Evolutionary conservation across 179 eudicot genomes (phyloP), one percentile per base, ranked within the genome.

Genomic region (Patellifolia procumbens): DNA sequence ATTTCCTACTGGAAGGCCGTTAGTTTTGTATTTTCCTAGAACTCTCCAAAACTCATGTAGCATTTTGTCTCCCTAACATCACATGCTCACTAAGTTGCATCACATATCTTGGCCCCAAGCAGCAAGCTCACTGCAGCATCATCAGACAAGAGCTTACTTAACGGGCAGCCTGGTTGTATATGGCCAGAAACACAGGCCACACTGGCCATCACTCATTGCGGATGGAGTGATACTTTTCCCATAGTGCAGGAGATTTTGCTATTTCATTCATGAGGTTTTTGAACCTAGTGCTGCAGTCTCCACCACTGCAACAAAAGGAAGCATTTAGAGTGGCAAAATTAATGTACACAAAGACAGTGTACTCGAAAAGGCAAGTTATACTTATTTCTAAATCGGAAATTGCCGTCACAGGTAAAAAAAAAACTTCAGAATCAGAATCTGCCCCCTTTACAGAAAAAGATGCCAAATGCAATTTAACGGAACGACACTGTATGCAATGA

Each of bases 181-280:
- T 42, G 58, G 31, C 67, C 66, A 53, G 65, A 70, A 39, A 39
- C 45, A 39, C 45, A 49, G 10, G 35, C 58, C 28, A 43, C 20
- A n/a, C 64, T 24, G 12, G 0, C 63, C 1, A 31, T 91, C 89
- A 96, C 84, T 96, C 98, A 17, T 88, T 93, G 70, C 96, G 86
- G 72, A 96, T 91, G 48, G 96, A 90, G 74, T 86, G 81, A 77
- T 86, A 96, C 76, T 90, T 91, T 74, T 91, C 97, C 78, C 85
- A 81, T 28, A 91, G 75, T 5, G 92, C 26, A 17, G 78, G 83
- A 55, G 94, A 81, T 77, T 87, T 96, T 28, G 87, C 64, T 68
- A 96, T 89, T 70, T 96, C 97, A 76, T 73, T 85, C 99, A 93
- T 90, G 61, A 96, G 94, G 79, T 89, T 90, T 87, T 96, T 96